phyloP scores from a whole-genome alignment of 2,329 filamentous ascomycete species.

The Thermochaetoides dissita region DNA sequence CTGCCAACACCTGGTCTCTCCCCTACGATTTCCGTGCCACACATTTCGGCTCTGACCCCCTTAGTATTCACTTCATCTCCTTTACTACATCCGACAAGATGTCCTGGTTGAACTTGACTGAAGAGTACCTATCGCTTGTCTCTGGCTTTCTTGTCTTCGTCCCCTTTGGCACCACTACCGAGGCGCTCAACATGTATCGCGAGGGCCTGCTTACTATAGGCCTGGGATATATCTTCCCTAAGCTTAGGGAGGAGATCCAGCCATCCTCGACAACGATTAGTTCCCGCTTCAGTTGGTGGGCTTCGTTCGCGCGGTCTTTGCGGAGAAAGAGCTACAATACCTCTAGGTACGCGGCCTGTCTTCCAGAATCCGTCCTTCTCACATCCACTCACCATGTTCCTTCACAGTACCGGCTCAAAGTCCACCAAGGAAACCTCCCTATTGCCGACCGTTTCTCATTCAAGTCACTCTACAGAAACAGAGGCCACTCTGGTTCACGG shows the following conservation, averaged over 20 bases:
- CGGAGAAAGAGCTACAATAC: too few species aligned
- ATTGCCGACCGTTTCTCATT: too few species aligned
- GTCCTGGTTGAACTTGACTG: slow-evolving; percentile 27
- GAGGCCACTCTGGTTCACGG: too few species aligned
- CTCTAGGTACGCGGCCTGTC: too few species aligned
- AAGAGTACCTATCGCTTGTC: slow-evolving; percentile 34
- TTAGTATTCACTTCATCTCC: slow-evolving; percentile 34
- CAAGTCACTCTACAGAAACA: too few species aligned
- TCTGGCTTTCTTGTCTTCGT: slow-evolving; percentile 34
- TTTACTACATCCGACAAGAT: slow-evolving; percentile 29
- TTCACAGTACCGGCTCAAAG: too few species aligned
- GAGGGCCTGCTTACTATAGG: slow-evolving; percentile 25
- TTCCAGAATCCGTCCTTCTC: too few species aligned
- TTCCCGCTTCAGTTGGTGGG: slow-evolving; percentile 6
- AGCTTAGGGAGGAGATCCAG: slow-evolving; percentile 19
- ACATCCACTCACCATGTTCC: too few species aligned
- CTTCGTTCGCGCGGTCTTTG: background rate
- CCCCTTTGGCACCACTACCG: slow-evolving; percentile 43
- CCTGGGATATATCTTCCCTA: slow-evolving; percentile 29
- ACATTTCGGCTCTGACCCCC: slow-evolving; percentile 24
- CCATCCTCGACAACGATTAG: background rate
- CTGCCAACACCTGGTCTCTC: slow-evolving; percentile 16
- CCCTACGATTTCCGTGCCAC: slow-evolving; percentile 29
- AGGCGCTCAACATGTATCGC: slow-evolving; percentile 37
- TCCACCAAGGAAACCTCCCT: too few species aligned